These are phyloP conservation scores for sorghum (Sorghum bicolor) DNA, from an alignment of 176 grass and related monocot species.

Conservation along the genomic window Sorghum_bicolor_NCBIv3 NC_012878.2:55795501-55796000, in stretches of 20 bases:
- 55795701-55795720: slow-evolving; percentile 86
- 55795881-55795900: slow-evolving; percentile 42
- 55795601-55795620: neutral
- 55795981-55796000: neutral
- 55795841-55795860: neutral
- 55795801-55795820: slow-evolving; percentile 66
- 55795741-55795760: neutral
- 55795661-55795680: neutral
- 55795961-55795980: slow-evolving; percentile 27
- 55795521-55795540: neutral
- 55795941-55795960: slow-evolving; percentile 38
- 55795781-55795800: slow-evolving; percentile 30
- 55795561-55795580: neutral
- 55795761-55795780: slow-evolving; percentile 15
- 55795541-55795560: neutral
- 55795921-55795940: slow-evolving; percentile 64
- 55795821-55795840: slow-evolving; percentile 39
- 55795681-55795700: slow-evolving; percentile 52
- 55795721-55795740: slow-evolving; percentile 7
- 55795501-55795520: neutral
- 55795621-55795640: neutral
- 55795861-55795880: slow-evolving; percentile 26
- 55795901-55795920: slow-evolving; percentile 60
- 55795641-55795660: neutral
- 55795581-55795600: neutral